Evolutionary conservation across 768 basidiomycete species (phyloP), one percentile per base, ranked within the genome.

Genomic region (Trametes meyenii): DNA sequence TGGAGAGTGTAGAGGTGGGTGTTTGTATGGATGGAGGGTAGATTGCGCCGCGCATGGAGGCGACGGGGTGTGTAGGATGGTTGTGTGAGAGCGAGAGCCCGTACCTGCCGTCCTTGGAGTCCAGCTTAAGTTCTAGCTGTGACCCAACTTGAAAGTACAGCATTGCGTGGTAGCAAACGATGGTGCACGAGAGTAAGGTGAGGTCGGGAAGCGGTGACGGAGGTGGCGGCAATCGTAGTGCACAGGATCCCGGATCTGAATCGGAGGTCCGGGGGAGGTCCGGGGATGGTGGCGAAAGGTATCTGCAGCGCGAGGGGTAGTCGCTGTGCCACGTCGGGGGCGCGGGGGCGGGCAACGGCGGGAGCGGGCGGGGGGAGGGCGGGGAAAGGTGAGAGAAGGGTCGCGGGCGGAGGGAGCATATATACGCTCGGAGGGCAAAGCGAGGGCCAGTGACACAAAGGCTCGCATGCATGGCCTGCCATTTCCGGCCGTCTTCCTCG

Each of bases 11-110:
- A 26, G 68, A 29, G 65, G 55, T 61, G 66, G 72, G 46, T 65
- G 59, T 38, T 8, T 53, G 36, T 1, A 65, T 63, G 23, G 59
- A 67, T 11, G 65, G 64, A 43, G 70, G 70, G 62, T 55, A 65
- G 49, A 50, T 55, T n/a, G 65, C 63, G 61, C 56, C 63, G 43
- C 81, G 81, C 48, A 76, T 48, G 50, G 75, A 74, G 26, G 78
- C 80, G 61, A 72, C 71, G 55, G 76, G 75, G 54, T 75, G 81
- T 53, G 72, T 70, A 60, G 64, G 63, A 2, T 23, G 54, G 55
- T 39, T 58, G 62, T 50, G 40, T 52, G 60, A 51, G 69, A 55
- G 55, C 70, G 64, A 55, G 71, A 73, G 44, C 64, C 70, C 58
- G 58, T 44, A 62, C 53, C 52, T 56, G 61, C 64, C 64, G 50